phyloP scores from a whole-genome alignment of 768 basidiomycete genomes.

The Russula vinacea region DNA sequence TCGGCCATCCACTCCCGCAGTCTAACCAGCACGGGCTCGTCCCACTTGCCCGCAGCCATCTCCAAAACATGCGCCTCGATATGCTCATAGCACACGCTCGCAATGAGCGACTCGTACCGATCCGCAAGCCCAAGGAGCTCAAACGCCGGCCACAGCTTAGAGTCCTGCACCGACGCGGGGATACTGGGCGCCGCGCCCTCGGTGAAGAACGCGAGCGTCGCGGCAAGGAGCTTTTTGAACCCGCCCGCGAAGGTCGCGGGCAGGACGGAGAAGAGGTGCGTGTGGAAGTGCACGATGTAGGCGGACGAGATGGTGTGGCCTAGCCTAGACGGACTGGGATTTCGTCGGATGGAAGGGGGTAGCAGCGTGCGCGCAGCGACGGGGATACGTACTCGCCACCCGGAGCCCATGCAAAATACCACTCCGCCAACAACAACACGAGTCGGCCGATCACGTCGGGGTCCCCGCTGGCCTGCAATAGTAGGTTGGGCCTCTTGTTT shows the following conservation, averaged over 20 bases:
- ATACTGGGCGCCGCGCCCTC: conserved; percentile 14
- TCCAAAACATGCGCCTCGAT: conserved; percentile 72
- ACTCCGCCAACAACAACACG: conserved; percentile 58
- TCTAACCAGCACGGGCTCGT: conserved; percentile 54
- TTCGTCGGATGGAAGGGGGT: conserved; percentile 13
- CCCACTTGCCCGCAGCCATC: conserved; percentile 69
- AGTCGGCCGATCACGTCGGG: conserved; percentile 51
- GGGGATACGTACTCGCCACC: conserved; percentile 51
- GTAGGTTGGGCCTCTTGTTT: background rate
- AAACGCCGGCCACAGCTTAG: conserved; percentile 54
- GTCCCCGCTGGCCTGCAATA: conserved; percentile 44
- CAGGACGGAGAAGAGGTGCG: conserved; percentile 66
- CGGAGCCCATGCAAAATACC: conserved; percentile 77
- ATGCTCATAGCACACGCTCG: conserved; percentile 79
- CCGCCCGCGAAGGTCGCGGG: conserved; percentile 64
- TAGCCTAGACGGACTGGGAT: conserved; percentile 43
- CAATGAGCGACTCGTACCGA: conserved; percentile 79
- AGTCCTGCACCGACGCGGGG: conserved; percentile 36
- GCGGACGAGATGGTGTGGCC: conserved; percentile 57
- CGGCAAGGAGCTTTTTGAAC: conserved; percentile 63
- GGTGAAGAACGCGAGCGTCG: conserved; percentile 43
- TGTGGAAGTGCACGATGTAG: conserved; percentile 69
- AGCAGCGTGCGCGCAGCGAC: conserved; percentile 12
- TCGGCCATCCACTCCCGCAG: conserved; percentile 75
- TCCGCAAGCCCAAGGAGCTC: conserved; percentile 73